These are phyloP conservation scores for Penicillium lividum DNA, from an alignment of 495 filamentous ascomycete genomes.

Conservation along the genomic window DNA sequence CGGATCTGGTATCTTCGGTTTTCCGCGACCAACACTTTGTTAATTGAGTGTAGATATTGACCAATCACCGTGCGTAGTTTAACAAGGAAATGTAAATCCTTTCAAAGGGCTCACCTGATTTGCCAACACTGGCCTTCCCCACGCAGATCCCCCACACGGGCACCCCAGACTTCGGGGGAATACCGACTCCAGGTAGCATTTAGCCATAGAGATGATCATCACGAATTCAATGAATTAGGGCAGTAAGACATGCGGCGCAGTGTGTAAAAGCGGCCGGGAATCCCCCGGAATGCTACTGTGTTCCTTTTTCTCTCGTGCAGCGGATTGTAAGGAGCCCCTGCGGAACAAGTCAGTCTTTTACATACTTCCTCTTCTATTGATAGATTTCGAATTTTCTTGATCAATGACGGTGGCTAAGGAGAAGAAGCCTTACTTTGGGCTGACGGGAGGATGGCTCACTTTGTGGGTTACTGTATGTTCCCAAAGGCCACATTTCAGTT, in stretches of 20 bases:
- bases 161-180: slow-evolving; percentile 12
- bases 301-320: neutral
- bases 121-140: slow-evolving; percentile 1
- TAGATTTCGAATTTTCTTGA: neutral
- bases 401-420: neutral
- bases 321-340: neutral
- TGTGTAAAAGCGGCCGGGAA: neutral
- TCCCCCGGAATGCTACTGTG: neutral
- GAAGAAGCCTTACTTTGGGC: slow-evolving; percentile 51
- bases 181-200: neutral
- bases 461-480: slow-evolving; percentile 58
- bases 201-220: neutral
- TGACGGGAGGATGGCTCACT: slow-evolving; percentile 58
- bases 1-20: neutral
- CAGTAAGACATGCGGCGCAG: neutral
- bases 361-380: neutral
- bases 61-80: neutral
- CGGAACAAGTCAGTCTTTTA: neutral
- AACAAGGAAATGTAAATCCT: neutral
- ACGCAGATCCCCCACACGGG: neutral
- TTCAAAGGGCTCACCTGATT: neutral
- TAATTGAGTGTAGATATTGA: neutral
- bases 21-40: neutral
- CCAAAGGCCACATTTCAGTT: neutral
- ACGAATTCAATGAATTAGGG: neutral